phyloP scores from a whole-genome alignment of 2,329 filamentous ascomycete genomes.

The Periconia sp. region DNA sequence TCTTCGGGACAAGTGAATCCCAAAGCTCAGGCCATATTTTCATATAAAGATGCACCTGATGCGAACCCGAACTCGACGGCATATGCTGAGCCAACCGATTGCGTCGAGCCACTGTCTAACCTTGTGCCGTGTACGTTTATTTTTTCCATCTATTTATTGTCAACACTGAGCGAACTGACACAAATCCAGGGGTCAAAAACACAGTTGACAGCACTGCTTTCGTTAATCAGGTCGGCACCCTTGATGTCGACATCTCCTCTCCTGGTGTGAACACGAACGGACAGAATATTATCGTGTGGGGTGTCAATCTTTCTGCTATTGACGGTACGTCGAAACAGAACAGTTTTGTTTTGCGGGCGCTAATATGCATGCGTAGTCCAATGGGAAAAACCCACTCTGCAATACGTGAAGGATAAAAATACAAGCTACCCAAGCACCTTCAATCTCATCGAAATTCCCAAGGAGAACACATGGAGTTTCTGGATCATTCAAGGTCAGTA shows the following conservation, averaged over 20 bases:
- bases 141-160: conserved; percentile 1
- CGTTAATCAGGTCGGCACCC: conserved; percentile 28
- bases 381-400: conserved; percentile 48
- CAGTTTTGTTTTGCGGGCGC: not conserved
- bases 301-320: conserved; percentile 45
- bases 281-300: conserved; percentile 44
- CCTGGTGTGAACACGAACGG: conserved; percentile 38
- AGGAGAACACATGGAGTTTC: conserved; percentile 37
- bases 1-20: conserved; percentile 33
- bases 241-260: conserved; percentile 35
- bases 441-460: conserved; percentile 46
- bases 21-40: conserved; percentile 9
- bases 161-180: not conserved
- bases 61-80: conserved; percentile 2
- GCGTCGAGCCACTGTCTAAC: conserved; percentile 28
- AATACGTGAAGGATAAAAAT: conserved; percentile 46
- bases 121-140: conserved; percentile 11
- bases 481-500: not conserved
- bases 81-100: conserved; percentile 15
- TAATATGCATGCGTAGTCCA: conserved; percentile 21
- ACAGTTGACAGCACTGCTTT: conserved; percentile 37
- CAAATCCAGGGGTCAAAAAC: conserved; percentile 19
- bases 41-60: not conserved
- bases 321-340: conserved; percentile 12
- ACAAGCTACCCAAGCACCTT: conserved; percentile 42